Conservation (phyloP, 2,329 filamentous ascomycete genomes). For the Sclerotinia nivalis region DNA sequence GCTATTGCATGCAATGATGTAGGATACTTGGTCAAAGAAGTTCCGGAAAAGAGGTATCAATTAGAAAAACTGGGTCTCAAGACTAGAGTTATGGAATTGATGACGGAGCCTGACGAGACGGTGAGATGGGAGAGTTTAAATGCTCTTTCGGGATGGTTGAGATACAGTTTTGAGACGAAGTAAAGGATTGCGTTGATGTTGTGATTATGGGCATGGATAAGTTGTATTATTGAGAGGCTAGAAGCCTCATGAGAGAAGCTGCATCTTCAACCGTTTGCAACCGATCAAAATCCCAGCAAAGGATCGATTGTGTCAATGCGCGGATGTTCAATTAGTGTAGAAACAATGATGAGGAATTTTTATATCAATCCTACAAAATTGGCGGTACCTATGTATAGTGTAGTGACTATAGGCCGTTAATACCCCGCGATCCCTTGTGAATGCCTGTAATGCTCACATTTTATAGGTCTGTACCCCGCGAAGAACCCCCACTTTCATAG, state of each 20-base stretch:
- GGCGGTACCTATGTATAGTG: neutral
- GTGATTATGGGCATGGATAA: constrained; percentile 13
- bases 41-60: constrained; percentile 65
- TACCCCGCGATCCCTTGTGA: neutral
- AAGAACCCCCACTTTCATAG: constrained; percentile 2
- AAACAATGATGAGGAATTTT: constrained; percentile 14
- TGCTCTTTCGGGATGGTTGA: constrained; percentile 72
- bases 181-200: constrained; percentile 30
- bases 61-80: constrained; percentile 70
- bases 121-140: constrained; percentile 74
- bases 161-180: constrained; percentile 63
- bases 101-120: constrained; percentile 68
- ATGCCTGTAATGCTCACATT: neutral
- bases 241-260: constrained; percentile 14
- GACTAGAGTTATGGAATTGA: constrained; percentile 69
- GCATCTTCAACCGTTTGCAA: constrained; percentile 12
- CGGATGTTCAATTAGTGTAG: constrained; percentile 35
- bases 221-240: constrained; percentile 24
- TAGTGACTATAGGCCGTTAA: neutral
- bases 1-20: constrained; percentile 75
- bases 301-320: constrained; percentile 16
- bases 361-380: neutral
- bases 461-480: neutral
- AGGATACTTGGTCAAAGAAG: constrained; percentile 68
- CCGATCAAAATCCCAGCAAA: neutral